Conservation (phyloP, 2,329 filamentous ascomycete genomes). For the Sporothrix brunneoviolacea region DNA sequence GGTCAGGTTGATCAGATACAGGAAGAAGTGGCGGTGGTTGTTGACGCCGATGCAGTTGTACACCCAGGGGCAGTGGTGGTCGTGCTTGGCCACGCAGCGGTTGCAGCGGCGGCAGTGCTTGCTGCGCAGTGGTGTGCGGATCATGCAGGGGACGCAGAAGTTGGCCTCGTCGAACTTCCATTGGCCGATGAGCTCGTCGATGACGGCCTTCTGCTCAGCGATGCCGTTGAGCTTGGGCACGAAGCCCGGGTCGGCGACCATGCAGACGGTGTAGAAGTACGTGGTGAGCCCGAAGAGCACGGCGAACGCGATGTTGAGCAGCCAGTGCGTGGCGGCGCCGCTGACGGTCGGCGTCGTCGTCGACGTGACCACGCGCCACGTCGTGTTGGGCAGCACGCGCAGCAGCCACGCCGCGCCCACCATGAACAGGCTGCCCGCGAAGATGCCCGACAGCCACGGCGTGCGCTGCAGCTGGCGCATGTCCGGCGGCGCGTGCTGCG, state of each 20-base stretch:
- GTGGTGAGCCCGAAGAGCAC: constrained; percentile 57
- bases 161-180: constrained; percentile 93
- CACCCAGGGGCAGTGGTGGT: constrained; percentile 98
- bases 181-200: constrained; percentile 74
- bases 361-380: constrained; percentile 20
- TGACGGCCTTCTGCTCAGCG: constrained; percentile 80
- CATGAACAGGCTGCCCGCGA: constrained; percentile 79
- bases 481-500: constrained; percentile 77
- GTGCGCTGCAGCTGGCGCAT: constrained; percentile 90
- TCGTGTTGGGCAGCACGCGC: constrained; percentile 53
- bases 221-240: constrained; percentile 87
- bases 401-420: constrained; percentile 70
- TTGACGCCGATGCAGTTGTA: constrained; percentile 94
- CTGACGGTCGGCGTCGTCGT: not conserved
- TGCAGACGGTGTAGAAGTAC: constrained; percentile 83
- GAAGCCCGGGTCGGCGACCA: constrained; percentile 85
- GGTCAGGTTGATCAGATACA: constrained; percentile 77
- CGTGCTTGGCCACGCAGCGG: constrained; percentile 90
- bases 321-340: constrained; percentile 45
- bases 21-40: constrained; percentile 91
- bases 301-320: constrained; percentile 72
- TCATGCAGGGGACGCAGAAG: constrained; percentile 94
- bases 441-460: constrained; percentile 89
- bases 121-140: constrained; percentile 81
- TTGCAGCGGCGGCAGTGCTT: constrained; percentile 92